A percentile compares a stretch with the other conserved stretches of the same genome.
phyloP scores from a whole-genome alignment of 768 basidiomycete species.

The Psilocybe subaeruginosa region DNA sequence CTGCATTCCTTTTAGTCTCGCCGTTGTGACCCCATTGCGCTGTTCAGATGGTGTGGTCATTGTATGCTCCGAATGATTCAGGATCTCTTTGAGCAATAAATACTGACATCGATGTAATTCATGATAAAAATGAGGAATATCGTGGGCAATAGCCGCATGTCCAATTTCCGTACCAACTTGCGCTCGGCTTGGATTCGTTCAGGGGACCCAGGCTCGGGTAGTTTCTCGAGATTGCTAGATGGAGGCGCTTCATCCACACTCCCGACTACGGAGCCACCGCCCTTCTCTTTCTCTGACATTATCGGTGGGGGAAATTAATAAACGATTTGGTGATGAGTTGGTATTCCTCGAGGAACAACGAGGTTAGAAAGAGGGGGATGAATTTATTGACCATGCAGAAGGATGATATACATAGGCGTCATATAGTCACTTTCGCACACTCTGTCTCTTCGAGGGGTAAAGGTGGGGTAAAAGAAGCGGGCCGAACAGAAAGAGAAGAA shows the following conservation, averaged over 20 bases:
- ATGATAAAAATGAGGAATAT: conserved; percentile 63
- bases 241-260: background rate
- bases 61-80: background rate
- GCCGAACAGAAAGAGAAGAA: background rate
- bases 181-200: conserved; percentile 41
- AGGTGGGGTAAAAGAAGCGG: conserved; percentile 7
- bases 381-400: conserved; percentile 15
- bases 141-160: conserved; percentile 56
- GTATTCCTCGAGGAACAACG: background rate
- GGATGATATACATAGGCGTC: background rate
- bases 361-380: background rate
- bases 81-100: background rate
- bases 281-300: conserved; percentile 23
- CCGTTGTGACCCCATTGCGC: conserved; percentile 52
- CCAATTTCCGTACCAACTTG: conserved; percentile 58
- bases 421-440: conserved; percentile 8
- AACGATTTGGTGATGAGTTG: background rate
- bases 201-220: conserved; percentile 23
- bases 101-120: conserved; percentile 68
- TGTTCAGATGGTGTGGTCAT: conserved; percentile 17
- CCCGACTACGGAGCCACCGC: background rate
- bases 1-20: conserved; percentile 53
- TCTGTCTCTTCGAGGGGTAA: conserved; percentile 5
- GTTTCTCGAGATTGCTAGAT: conserved; percentile 8
- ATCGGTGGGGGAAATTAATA: background rate